Conservation (phyloP, 139 green algal species). For the Tetraselmis chui region DNA sequence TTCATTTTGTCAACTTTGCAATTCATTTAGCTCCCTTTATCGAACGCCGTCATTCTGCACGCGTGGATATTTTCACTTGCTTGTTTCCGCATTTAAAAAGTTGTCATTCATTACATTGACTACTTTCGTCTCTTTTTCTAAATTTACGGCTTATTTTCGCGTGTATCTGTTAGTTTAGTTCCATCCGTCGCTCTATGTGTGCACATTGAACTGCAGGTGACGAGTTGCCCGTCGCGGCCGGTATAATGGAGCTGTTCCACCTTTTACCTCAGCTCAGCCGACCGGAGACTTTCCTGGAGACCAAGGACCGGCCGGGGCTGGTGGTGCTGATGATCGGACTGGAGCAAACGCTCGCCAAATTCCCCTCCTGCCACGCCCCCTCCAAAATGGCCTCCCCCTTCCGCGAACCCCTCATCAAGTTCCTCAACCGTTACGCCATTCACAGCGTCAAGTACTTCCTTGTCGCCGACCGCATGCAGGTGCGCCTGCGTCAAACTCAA, state of each 20-base stretch:
- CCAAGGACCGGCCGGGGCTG: conserved; percentile 59
- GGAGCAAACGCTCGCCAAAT: conserved; percentile 59
- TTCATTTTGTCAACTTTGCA: too few relatives aligned
- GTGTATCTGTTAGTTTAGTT: too few relatives aligned
- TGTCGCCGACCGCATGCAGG: conserved; percentile 11
- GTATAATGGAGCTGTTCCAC: conserved; percentile 93
- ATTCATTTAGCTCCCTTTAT: too few relatives aligned
- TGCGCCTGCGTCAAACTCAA: too few relatives aligned
- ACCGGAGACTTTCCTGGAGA: conserved; percentile 78
- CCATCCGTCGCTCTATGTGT: too few relatives aligned
- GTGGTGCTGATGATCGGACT: conserved; percentile 91
- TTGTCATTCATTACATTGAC: too few relatives aligned
- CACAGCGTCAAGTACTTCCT: conserved; percentile 50
- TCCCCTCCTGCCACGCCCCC: conserved; percentile 41
- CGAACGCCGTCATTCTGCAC: too few relatives aligned
- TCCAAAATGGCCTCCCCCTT: conserved; percentile 73
- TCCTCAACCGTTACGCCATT: conserved; percentile 69
- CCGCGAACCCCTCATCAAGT: conserved; percentile 72
- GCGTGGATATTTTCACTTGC: too few relatives aligned
- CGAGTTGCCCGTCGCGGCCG: conserved; percentile 76
- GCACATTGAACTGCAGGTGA: conserved; percentile 61
- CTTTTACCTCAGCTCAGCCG: conserved; percentile 71
- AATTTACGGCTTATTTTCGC: too few relatives aligned
- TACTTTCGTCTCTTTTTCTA: too few relatives aligned
- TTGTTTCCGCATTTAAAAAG: too few relatives aligned